Percentiles rank a stretch among this genome's conserved stretches.
phyloP scores from a whole-genome alignment of 139 green algal species.

The Mesotaenium endlicherianum region DNA sequence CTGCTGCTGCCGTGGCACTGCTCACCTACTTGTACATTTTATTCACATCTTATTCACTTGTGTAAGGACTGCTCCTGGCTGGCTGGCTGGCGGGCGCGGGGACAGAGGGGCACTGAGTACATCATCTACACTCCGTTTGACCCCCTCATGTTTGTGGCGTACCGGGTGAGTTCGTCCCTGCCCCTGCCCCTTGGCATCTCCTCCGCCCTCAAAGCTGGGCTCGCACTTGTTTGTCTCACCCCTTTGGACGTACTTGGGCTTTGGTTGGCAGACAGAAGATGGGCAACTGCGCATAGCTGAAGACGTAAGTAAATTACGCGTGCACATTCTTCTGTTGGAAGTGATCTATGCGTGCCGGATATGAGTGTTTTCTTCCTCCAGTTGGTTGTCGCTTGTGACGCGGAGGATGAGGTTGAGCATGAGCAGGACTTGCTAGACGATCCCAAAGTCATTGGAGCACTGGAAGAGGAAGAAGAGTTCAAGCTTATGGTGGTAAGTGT shows the following conservation, averaged over 20 bases:
- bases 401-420: too few relatives aligned
- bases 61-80: too few relatives aligned
- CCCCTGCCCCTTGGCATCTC: background rate
- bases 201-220: background rate
- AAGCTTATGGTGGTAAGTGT: background rate
- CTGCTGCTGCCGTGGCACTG: too few relatives aligned
- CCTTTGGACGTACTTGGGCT: background rate
- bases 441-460: background rate
- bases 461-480: background rate
- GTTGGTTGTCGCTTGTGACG: background rate
- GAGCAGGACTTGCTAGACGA: background rate
- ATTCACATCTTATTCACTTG: too few relatives aligned
- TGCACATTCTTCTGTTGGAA: background rate
- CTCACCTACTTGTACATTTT: too few relatives aligned
- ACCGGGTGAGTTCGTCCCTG: background rate
- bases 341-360: background rate
- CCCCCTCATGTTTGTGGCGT: background rate
- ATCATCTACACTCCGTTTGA: conserved; percentile 5
- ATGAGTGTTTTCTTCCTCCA: background rate
- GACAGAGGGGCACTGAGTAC: background rate
- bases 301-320: background rate
- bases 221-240: background rate
- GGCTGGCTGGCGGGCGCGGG: too few relatives aligned
- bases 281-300: background rate
- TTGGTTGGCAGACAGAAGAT: background rate